These are phyloP conservation scores for Russula sp. DNA, from an alignment of 768 basidiomycete genomes.

Conservation along the genomic window DNA sequence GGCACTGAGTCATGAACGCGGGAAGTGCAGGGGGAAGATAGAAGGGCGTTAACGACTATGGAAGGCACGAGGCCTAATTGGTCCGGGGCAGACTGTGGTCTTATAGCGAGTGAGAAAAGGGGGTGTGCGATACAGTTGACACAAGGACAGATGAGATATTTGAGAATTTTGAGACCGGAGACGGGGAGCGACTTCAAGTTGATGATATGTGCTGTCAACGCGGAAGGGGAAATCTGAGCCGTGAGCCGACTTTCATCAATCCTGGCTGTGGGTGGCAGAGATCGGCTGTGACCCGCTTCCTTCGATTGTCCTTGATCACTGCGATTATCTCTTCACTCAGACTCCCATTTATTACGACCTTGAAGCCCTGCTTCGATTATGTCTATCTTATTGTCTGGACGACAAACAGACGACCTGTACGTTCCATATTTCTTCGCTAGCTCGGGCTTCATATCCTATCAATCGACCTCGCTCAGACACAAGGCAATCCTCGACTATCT, in stretches of 20 bases:
- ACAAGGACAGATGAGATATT: too few relatives aligned
- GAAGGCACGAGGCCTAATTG: too few relatives aligned
- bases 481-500: conserved; percentile 37
- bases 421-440: not conserved
- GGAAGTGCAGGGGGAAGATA: not conserved
- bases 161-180: too few relatives aligned
- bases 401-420: conserved; percentile 21
- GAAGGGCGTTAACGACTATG: too few relatives aligned
- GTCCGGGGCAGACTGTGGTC: too few relatives aligned
- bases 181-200: too few relatives aligned
- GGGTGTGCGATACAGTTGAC: too few relatives aligned
- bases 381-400: conserved; percentile 20
- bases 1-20: not conserved
- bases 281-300: not conserved
- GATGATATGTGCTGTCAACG: too few relatives aligned
- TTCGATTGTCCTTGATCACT: not conserved
- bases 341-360: not conserved
- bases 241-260: not conserved
- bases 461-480: conserved; percentile 27
- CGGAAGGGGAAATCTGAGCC: too few relatives aligned
- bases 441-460: not conserved
- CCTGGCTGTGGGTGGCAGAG: not conserved
- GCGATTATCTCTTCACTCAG: conserved; percentile 3
- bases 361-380: not conserved
- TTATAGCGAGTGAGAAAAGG: too few relatives aligned